phyloP scores from a whole-genome alignment of 495 filamentous ascomycete genomes.

The Staphylotrichum longicolle region DNA sequence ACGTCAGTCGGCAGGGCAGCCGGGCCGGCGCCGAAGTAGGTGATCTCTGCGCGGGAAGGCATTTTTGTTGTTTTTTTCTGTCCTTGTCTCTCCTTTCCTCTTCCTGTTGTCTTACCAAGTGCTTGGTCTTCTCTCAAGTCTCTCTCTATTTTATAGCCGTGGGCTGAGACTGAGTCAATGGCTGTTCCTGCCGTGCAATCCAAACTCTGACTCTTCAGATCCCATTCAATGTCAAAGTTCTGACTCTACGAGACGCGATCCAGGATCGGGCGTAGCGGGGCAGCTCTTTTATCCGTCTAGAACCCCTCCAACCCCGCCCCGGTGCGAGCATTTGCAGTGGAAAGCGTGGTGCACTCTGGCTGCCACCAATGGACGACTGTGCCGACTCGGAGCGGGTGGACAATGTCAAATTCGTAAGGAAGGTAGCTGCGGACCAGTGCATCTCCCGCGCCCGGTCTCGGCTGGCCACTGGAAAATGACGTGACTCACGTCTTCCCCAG shows the following conservation, averaged over 20 bases:
- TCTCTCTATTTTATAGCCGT: neutral
- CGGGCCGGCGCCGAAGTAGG: constrained; percentile 77
- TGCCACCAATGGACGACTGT: constrained; percentile 13
- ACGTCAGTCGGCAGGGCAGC: constrained; percentile 77
- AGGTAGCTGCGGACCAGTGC: neutral
- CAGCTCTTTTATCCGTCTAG: constrained; percentile 8
- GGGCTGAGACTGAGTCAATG: constrained; percentile 1
- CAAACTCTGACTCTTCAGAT: neutral
- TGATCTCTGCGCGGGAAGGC: constrained; percentile 37
- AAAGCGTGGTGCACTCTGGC: neutral
- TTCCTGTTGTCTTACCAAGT: neutral
- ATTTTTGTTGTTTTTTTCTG: constrained; percentile 19
- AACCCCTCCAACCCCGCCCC: constrained; percentile 6
- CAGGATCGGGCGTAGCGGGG: constrained; percentile 10
- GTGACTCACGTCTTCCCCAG: constrained; percentile 28
- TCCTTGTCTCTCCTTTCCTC: constrained; percentile 3
- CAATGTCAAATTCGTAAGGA: neutral
- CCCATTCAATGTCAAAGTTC: neutral
- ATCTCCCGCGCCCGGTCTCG: constrained; percentile 17
- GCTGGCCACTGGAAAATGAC: constrained; percentile 19
- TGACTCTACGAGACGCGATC: neutral
- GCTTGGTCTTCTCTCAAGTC: neutral
- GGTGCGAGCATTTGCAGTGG: neutral
- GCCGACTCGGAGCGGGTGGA: constrained; percentile 3
- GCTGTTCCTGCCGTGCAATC: neutral